Conservation (phyloP, 1,284 basidiomycete species). For the Moesziomyces aphidis region DNA sequence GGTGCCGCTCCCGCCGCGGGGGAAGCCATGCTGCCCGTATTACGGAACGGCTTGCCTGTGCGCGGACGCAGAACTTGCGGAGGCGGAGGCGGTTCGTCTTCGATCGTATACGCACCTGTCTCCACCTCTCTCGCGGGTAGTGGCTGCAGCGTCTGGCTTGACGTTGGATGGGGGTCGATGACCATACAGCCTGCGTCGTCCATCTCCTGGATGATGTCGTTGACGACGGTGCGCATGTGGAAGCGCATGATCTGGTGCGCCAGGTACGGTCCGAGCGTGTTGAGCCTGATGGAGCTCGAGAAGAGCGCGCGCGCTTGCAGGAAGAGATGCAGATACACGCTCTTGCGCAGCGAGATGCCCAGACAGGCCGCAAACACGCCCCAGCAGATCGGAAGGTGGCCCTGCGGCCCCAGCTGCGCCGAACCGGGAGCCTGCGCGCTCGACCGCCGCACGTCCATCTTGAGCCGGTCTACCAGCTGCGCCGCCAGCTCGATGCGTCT, state of each 20-base stretch:
- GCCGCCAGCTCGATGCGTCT: constrained; percentile 13
- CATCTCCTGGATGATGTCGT: constrained; percentile 16
- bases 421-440: constrained; percentile 5
- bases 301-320: constrained; percentile 89
- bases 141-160: not conserved
- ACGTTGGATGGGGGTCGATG: not conserved
- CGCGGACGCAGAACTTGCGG: not conserved
- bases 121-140: not conserved
- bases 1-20: not conserved
- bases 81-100: not conserved
- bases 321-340: constrained; percentile 83
- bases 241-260: constrained; percentile 88
- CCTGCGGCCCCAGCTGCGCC: constrained; percentile 69
- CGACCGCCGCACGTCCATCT: constrained; percentile 40
- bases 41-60: constrained; percentile 13
- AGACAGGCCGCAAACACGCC: constrained; percentile 83
- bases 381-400: constrained; percentile 91
- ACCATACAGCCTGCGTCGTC: constrained; percentile 9
- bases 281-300: constrained; percentile 90
- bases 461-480: constrained; percentile 23
- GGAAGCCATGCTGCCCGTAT: constrained; percentile 6
- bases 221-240: constrained; percentile 70
- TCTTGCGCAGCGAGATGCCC: constrained; percentile 78
- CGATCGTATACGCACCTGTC: constrained; percentile 7
- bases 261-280: constrained; percentile 90